Percentiles rank a stretch among this genome's conserved stretches.
Conservation (phyloP, 78 protist genomes). For the Dictyostelium purpureum region DNA sequence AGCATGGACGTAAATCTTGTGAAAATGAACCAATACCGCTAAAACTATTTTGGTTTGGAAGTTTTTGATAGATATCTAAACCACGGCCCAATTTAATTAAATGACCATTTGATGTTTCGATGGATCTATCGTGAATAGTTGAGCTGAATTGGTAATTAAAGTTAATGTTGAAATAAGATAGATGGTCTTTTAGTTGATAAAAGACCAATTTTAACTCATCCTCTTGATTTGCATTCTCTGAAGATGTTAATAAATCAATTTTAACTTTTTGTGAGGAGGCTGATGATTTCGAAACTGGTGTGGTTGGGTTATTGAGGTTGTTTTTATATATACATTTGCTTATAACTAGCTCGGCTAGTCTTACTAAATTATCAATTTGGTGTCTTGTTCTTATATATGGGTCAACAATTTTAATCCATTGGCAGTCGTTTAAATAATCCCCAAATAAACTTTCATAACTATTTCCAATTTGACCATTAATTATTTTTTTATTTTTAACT, state of each 20-base stretch:
- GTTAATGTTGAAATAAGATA: neutral
- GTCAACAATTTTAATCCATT: constrained; percentile 36
- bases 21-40: constrained; percentile 11
- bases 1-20: constrained; percentile 21
- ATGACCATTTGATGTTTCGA: constrained; percentile 3
- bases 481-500: constrained; percentile 3
- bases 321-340: neutral
- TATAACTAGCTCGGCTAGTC: constrained; percentile 24
- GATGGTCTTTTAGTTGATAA: neutral
- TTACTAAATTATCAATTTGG: constrained; percentile 46
- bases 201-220: constrained; percentile 18
- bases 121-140: constrained; percentile 57
- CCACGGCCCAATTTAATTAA: constrained; percentile 51
- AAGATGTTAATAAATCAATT: constrained; percentile 10
- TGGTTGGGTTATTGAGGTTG: neutral
- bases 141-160: constrained; percentile 25
- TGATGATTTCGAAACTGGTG: neutral
- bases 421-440: neutral
- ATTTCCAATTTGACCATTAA: constrained; percentile 16
- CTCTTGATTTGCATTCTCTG: constrained; percentile 29
- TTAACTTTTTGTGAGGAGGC: neutral
- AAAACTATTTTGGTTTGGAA: neutral
- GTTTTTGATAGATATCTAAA: constrained; percentile 49
- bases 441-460: constrained; percentile 61
- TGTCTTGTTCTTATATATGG: constrained; percentile 66